Evolutionary conservation across 148 eudicot genomes (phyloP), one percentile per base, ranked within the genome.

Genomic region (Dianthus caryophyllus): DNA sequence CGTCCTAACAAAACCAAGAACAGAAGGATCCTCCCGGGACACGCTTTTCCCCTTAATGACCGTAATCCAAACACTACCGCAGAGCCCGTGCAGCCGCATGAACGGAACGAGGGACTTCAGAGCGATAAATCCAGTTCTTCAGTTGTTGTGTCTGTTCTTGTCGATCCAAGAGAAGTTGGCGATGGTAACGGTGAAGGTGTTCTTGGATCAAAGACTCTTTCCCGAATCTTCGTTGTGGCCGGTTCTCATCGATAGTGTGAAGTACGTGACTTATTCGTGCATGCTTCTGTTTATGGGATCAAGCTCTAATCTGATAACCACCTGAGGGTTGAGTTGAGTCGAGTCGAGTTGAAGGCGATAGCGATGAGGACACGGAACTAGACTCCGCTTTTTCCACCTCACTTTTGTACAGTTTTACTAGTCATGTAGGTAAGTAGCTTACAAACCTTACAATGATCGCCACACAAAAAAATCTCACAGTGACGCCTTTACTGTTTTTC

Each of bases 241-340:
- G n/a, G 97, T 94, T 26, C 83, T 94, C 21, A 75, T 94, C 6
- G 98, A 94, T 71, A 86, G 98, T 46, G 92, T 94, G 25, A 94
- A 88, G 83, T 94, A 94, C 73, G 98, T 94, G 17, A 94, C 98
- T 2, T 94, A 94, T 53, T 94, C 98, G 18, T 94, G 98, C 84
- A 88, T 84, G 85, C 88, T 94, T 51, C 98, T 97, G 2, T 78
- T 86, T 20, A 71, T 73, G 84, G 92, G 92, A 58, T 76, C 93
- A 58, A 80, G 77, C 75, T 74, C 79, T 70, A 85, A 79, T 72
- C 70, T 88, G 38, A 89, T 89, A 52, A 83, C 92, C 14, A 61
- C 84, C 29, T 86, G 76, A 87, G 64, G 7, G 38, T 33, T 33
- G 64, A n/a, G n/a, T n/a, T n/a, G n/a, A n/a, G n/a, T n/a, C n/a